These are phyloP conservation scores for Ceratobasidium sp. DNA, from an alignment of 1,284 basidiomycete genomes.

Conservation along the genomic window DNA sequence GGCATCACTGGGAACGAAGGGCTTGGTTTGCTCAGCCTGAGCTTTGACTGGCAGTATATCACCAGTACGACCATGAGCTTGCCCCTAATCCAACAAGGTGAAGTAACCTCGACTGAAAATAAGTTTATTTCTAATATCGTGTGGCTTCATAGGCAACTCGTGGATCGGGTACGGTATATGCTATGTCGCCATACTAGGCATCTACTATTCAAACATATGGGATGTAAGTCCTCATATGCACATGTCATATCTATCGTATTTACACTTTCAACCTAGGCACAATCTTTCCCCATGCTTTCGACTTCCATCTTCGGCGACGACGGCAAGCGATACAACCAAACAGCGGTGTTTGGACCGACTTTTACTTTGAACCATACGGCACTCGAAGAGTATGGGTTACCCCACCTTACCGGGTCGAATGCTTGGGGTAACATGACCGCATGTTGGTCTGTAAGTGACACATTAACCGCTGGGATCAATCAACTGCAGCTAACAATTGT, in stretches of 20 bases:
- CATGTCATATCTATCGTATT: background rate
- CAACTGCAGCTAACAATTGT: slow-evolving; percentile 44
- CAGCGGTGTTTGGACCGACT: slow-evolving; percentile 66
- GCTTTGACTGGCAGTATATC: slow-evolving; percentile 75
- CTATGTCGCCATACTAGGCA: slow-evolving; percentile 67
- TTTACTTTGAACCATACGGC: slow-evolving; percentile 70
- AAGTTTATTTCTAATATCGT: background rate
- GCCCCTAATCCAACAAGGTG: slow-evolving; percentile 68
- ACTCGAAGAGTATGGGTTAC: slow-evolving; percentile 67
- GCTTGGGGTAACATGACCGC: slow-evolving; percentile 68
- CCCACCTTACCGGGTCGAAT: slow-evolving; percentile 67
- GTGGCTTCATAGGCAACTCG: slow-evolving; percentile 62
- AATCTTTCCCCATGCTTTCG: slow-evolving; percentile 72
- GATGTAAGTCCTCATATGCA: slow-evolving; percentile 59
- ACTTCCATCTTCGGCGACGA: slow-evolving; percentile 71
- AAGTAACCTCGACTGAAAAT: slow-evolving; percentile 35
- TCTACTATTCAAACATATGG: slow-evolving; percentile 74
- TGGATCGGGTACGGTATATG: slow-evolving; percentile 70
- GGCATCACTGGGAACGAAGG: slow-evolving; percentile 75
- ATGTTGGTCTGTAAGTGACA: slow-evolving; percentile 65
- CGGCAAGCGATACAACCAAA: slow-evolving; percentile 69
- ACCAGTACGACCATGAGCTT: slow-evolving; percentile 65
- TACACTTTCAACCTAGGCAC: slow-evolving; percentile 59
- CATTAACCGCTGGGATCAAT: slow-evolving; percentile 10
- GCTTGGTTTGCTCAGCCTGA: slow-evolving; percentile 68